These are phyloP conservation scores for Solanum arcanum DNA, from an alignment of 257 asterid genomes.

Conservation along the genomic window DNA sequence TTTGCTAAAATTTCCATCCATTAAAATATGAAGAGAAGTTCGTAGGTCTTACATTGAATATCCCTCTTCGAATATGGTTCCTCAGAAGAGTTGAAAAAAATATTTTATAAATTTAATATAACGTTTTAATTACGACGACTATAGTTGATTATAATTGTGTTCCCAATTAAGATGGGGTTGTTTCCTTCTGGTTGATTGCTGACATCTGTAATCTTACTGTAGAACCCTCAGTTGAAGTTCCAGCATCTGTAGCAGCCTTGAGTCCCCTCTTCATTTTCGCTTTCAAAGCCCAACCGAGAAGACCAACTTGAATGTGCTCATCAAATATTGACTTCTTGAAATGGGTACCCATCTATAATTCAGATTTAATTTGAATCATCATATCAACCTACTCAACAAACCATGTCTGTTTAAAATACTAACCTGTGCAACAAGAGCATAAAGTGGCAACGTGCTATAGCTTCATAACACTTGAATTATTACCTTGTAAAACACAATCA, in stretches of 20 bases:
- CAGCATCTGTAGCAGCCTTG: slow-evolving; percentile 34
- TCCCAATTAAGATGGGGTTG: background rate
- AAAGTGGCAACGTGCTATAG: slow-evolving; percentile 87
- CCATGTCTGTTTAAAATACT: background rate
- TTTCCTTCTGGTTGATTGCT: slow-evolving; percentile 25
- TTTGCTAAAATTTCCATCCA: background rate
- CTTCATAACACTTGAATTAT: slow-evolving; percentile 88
- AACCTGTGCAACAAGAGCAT: slow-evolving; percentile 95
- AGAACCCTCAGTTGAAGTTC: slow-evolving; percentile 28
- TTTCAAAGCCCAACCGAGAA: slow-evolving; percentile 80
- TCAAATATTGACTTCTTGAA: slow-evolving; percentile 91
- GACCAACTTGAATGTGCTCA: slow-evolving; percentile 78
- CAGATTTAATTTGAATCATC: background rate
- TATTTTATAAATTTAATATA: no score
- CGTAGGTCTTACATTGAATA: background rate
- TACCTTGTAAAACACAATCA: slow-evolving; percentile 31
- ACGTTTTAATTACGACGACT: background rate
- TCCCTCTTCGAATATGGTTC: background rate
- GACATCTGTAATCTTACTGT: slow-evolving; percentile 37
- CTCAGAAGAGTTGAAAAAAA: no score
- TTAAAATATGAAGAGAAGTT: background rate
- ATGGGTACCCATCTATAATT: slow-evolving; percentile 78
- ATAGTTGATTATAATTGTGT: background rate
- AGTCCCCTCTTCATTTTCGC: slow-evolving; percentile 46
- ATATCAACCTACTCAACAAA: background rate